Evolutionary conservation across 768 basidiomycete genomes (phyloP).

Genomic region (Lactarius sanguifluus): DNA sequence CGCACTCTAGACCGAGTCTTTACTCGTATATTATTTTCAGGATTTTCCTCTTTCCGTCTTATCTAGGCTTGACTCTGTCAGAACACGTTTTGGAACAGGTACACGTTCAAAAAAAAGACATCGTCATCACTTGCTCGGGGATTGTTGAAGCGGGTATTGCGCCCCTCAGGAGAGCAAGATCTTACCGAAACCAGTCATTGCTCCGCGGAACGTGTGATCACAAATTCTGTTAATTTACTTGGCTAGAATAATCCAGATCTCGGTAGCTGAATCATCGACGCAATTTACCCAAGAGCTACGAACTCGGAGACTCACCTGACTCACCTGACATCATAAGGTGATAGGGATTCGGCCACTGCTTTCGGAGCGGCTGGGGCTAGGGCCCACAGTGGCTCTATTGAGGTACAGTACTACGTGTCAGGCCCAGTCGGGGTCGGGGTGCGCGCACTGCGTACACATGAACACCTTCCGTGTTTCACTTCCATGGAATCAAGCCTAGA

Average conservation of each 20-base stretch:
- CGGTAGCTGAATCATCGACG: neutral
- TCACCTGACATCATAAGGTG: neutral
- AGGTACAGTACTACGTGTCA: no score
- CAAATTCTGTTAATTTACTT: slow-evolving; percentile 7
- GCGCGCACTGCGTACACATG: no score
- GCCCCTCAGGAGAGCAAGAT: slow-evolving; percentile 10
- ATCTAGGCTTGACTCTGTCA: neutral
- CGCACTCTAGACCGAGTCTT: slow-evolving; percentile 2
- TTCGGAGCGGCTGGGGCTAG: neutral
- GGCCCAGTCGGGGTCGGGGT: no score
- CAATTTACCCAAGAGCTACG: neutral
- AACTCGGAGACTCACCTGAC: neutral
- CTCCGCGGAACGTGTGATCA: slow-evolving; percentile 19
- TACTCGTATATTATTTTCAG: neutral
- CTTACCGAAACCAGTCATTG: slow-evolving; percentile 13
- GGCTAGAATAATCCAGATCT: neutral
- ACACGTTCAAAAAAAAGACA: neutral
- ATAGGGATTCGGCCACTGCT: neutral
- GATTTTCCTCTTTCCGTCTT: neutral
- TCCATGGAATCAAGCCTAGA: neutral
- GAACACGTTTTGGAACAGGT: neutral
- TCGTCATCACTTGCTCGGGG: slow-evolving; percentile 12
- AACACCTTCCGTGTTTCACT: neutral
- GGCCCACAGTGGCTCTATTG: neutral
- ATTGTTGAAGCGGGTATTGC: neutral